These are phyloP conservation scores for Chloromonas sp. DNA, from an alignment of 163 green algal species.

Conservation along the genomic window DNA sequence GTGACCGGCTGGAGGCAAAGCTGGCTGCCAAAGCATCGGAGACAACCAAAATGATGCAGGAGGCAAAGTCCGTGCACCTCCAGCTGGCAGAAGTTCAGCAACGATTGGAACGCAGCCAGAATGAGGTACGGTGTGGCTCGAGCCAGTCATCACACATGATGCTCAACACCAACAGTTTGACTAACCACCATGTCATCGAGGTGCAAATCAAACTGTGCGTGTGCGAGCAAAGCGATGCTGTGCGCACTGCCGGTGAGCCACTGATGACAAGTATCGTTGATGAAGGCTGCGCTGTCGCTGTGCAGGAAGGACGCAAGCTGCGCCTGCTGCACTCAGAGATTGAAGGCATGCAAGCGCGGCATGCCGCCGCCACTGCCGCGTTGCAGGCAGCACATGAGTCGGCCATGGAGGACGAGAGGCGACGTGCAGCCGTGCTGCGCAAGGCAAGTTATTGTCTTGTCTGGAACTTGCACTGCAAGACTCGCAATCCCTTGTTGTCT, in stretches of 20 bases:
- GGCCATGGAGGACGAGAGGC: background rate
- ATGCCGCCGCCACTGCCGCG: background rate
- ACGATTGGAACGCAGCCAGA: background rate
- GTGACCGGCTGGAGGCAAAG: conserved; percentile 1
- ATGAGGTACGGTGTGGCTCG: background rate
- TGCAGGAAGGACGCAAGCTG: no score
- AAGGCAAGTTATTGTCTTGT: background rate
- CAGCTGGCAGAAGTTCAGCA: background rate
- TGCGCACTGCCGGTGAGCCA: no score
- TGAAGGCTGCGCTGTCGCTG: no score
- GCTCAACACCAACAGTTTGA: no score
- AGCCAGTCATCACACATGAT: no score
- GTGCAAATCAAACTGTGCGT: no score
- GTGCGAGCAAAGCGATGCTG: no score
- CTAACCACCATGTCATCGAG: no score
- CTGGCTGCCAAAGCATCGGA: background rate
- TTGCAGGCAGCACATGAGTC: background rate
- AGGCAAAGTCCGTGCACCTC: background rate
- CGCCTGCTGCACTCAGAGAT: no score
- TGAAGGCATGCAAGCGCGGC: no score
- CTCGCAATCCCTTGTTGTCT: no score
- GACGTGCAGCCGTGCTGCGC: background rate
- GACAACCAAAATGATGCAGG: background rate
- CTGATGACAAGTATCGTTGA: no score
- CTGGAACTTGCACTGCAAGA: background rate